Evolutionary conservation across 495 filamentous ascomycete species (phyloP).

Genomic region (Neurospora sublineolata): DNA sequence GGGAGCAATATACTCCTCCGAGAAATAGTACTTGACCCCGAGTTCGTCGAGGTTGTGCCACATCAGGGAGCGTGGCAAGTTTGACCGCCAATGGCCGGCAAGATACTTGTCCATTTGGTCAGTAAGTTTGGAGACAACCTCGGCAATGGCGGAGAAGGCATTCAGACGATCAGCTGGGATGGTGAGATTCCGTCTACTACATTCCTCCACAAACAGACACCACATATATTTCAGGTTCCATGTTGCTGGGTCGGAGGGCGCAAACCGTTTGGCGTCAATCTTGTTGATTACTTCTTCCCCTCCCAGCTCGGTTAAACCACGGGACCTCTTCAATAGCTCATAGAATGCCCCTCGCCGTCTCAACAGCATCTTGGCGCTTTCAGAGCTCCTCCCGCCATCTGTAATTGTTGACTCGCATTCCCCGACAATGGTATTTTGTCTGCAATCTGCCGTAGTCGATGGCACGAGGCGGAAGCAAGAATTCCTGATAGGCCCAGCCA

Average conservation of each 20-base stretch:
- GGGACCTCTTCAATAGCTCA: neutral
- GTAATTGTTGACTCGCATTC: neutral
- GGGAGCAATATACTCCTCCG: neutral
- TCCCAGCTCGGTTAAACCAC: neutral
- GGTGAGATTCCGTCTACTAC: neutral
- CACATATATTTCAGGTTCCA: neutral
- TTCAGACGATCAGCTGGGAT: neutral
- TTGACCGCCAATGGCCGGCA: neutral
- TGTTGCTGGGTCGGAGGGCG: neutral
- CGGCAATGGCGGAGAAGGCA: neutral
- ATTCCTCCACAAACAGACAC: neutral
- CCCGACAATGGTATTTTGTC: neutral
- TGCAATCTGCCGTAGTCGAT: neutral
- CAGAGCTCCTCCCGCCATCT: neutral
- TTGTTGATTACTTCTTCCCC: neutral
- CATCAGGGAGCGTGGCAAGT: neutral
- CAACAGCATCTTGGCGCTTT: neutral
- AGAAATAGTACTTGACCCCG: neutral
- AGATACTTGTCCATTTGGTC: neutral
- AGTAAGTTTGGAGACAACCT: conserved; percentile 3
- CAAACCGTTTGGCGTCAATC: neutral
- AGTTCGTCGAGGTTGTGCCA: neutral
- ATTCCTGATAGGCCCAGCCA: neutral
- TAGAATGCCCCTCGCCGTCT: neutral
- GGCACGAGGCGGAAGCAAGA: neutral